Percentiles rank a stretch among this genome's conserved stretches.
These are phyloP conservation scores for Trichoderma brevicompactum DNA, from an alignment of 2,329 filamentous ascomycete genomes.

Conservation along the genomic window DNA sequence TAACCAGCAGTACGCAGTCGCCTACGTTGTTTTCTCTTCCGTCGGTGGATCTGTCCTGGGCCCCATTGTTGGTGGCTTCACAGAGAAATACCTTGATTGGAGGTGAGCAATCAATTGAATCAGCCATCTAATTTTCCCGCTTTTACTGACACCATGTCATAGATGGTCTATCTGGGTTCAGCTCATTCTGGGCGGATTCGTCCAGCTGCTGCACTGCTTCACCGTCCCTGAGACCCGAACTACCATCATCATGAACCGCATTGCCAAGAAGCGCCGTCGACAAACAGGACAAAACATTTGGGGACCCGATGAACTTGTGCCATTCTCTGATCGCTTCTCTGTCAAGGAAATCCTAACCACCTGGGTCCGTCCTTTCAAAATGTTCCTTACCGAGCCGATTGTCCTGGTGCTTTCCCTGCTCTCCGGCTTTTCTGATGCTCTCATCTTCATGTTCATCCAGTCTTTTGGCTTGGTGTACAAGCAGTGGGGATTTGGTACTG, in stretches of 20 bases:
- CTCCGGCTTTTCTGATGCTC: constrained; percentile 72
- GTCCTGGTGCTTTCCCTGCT: constrained; percentile 71
- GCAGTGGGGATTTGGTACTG: constrained; percentile 66
- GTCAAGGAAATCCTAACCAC: constrained; percentile 59
- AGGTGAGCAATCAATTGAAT: constrained; percentile 47
- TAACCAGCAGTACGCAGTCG: constrained; percentile 74
- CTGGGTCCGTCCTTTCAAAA: constrained; percentile 69
- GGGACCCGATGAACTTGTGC: constrained; percentile 72
- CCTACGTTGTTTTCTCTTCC: constrained; percentile 77
- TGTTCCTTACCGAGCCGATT: constrained; percentile 77
- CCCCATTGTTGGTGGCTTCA: constrained; percentile 78
- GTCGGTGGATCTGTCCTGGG: constrained; percentile 78
- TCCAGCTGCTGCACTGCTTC: constrained; percentile 69
- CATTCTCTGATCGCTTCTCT: constrained; percentile 63
- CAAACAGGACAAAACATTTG: constrained; percentile 64
- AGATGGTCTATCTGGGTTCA: constrained; percentile 80
- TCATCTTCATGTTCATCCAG: constrained; percentile 80
- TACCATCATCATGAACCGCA: constrained; percentile 76
- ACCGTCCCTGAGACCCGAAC: constrained; percentile 78
- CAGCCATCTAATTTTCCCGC: neutral
- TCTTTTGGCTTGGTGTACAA: constrained; percentile 70
- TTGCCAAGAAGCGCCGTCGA: constrained; percentile 74
- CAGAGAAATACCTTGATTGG: constrained; percentile 70
- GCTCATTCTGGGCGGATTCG: constrained; percentile 73
- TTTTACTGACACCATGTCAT: constrained; percentile 27